A percentile compares a stretch with the other conserved stretches of the same genome.
These are phyloP conservation scores for Pseudogymnoascus destructans DNA, from an alignment of 2,329 filamentous ascomycete species.

Conservation along the genomic window DNA sequence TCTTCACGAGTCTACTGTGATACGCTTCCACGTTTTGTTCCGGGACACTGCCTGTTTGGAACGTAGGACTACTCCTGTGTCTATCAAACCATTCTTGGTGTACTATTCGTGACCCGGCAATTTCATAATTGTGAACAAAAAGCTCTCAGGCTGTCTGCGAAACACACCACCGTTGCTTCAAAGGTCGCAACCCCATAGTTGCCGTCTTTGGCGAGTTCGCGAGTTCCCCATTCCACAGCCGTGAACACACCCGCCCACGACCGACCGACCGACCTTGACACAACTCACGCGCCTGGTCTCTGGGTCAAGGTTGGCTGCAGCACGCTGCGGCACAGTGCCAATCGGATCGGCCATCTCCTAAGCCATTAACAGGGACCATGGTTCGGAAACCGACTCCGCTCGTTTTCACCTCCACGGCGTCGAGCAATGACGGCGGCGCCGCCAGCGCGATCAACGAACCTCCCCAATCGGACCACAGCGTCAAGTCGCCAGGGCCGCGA, in stretches of 20 bases:
- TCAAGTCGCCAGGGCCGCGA: conserved; percentile 1
- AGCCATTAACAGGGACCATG: conserved; percentile 2
- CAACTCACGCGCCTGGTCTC: conserved; percentile 1
- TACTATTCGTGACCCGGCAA: neutral
- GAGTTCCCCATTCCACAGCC: neutral
- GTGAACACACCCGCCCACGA: neutral
- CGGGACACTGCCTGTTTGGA: neutral
- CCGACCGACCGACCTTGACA: neutral
- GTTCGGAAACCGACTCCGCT: conserved; percentile 5
- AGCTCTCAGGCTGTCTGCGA: neutral
- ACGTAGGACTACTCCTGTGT: neutral
- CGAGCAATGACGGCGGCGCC: neutral
- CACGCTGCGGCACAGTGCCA: neutral
- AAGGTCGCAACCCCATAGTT: conserved; percentile 4
- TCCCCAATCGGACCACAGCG: neutral
- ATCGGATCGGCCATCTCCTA: neutral
- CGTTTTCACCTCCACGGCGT: neutral
- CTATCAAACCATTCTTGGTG: neutral
- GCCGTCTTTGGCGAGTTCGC: neutral
- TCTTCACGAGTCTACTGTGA: neutral
- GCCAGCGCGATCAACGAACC: neutral
- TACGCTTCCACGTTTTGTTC: conserved; percentile 4
- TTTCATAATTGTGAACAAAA: conserved; percentile 1
- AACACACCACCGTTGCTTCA: neutral
- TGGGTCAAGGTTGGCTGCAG: conserved; percentile 9